Evolutionary conservation across 75 land plant species (phyloP).

Genomic region (Chamaecyparis obtusa): DNA sequence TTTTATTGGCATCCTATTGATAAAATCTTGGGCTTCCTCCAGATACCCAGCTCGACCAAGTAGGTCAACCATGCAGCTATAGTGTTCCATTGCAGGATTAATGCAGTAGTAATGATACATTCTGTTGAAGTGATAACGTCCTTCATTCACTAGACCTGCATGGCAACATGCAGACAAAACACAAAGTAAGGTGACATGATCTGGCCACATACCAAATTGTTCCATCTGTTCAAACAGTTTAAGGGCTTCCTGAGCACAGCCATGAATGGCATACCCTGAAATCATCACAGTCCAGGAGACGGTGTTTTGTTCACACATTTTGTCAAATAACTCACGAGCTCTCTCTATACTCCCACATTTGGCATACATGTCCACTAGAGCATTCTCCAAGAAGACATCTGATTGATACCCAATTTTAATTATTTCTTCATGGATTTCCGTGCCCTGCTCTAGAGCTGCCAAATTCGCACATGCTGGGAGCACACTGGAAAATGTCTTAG

Average conservation of each 20-base stretch:
- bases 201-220: conserved; percentile 10
- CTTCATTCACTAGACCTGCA: conserved; percentile 6
- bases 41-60: conserved; percentile 1
- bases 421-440: conserved; percentile 1
- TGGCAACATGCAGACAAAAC: conserved; percentile 5
- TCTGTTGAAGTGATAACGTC: neutral
- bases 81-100: conserved; percentile 4
- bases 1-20: conserved; percentile 2
- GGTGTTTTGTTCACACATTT: conserved; percentile 5
- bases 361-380: conserved; percentile 14
- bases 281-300: conserved; percentile 24
- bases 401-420: neutral
- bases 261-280: conserved; percentile 20
- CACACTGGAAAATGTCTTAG: neutral
- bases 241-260: conserved; percentile 15
- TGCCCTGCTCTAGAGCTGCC: conserved; percentile 7
- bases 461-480: neutral
- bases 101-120: neutral
- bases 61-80: conserved; percentile 2
- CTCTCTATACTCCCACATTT: conserved; percentile 26
- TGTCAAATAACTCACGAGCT: conserved; percentile 9
- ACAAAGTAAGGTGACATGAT: conserved; percentile 5
- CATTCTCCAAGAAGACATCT: neutral
- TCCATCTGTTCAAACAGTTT: conserved; percentile 14
- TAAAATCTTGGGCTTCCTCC: neutral